Evolutionary conservation across 2,329 filamentous ascomycete genomes (phyloP), one percentile per base, ranked within the genome.

Genomic region (Dryadomyces quercivorus): DNA sequence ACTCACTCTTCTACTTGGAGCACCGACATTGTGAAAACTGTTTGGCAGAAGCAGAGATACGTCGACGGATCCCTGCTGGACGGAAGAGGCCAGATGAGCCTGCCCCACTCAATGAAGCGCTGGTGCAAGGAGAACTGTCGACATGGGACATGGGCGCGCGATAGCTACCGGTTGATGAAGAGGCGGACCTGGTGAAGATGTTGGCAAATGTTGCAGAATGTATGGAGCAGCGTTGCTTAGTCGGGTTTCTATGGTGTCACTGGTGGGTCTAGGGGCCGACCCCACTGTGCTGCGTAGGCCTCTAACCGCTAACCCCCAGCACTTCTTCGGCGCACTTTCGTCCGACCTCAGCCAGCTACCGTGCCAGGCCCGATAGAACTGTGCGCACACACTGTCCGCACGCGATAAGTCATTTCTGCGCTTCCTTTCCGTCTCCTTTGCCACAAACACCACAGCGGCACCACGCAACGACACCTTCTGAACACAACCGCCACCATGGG

Each of bases 401-500:
- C 26, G 26, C 26, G 26, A 31, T 31, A 31, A 31, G 26, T 8
- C 26, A 31, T 31, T 31, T 31, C 26, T 31, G 26, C 26, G 26
- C 26, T 31, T 31, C 26, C 26, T 31, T 4, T 31, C 26, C 26
- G 26, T 8, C 26, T 16, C 36, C 3, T 40, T 40, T 40, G 36
- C 36, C 36, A 40, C 36, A 16, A 40, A 12, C 10, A 40, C 4
- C 36, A 12, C 36, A 40, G 10, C 36, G 4, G 15, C 36, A 40
- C 36, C 4, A 40, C 36, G 9, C 36, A 40, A 40, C 36, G 2
- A 40, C 10, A 12, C 5, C 36, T 15, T 12, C 36, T 15, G 10
- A 13, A 12, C 4, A 40, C 36, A 8, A 31, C 12, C 36, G 20
- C 34, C 36, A 50, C n/a, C 36, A 93, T 93, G 86, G 84, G 79